Conservation (phyloP, 164 flowering plant species). For the Annona squamosa region DNA sequence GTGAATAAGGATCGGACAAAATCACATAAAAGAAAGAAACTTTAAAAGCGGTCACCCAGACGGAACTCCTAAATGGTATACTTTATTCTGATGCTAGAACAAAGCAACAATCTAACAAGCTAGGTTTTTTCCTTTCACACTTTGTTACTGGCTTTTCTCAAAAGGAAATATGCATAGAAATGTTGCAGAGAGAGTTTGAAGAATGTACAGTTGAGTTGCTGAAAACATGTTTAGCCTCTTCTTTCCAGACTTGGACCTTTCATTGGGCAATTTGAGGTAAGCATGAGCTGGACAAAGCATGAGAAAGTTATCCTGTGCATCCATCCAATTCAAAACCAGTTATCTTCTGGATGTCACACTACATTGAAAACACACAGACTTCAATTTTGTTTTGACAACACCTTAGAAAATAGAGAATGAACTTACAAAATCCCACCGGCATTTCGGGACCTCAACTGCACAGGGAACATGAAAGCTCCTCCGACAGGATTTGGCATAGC, state of each 20-base stretch:
- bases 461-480: constrained; percentile 18
- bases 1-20: too few species aligned
- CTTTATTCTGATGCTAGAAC: not conserved
- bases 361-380: not conserved
- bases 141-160: not conserved
- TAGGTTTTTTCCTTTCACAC: not conserved
- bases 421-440: constrained; percentile 17
- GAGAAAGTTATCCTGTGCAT: constrained; percentile 49
- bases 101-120: not conserved
- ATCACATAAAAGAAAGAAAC: too few species aligned
- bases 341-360: not conserved
- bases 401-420: not conserved
- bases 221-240: constrained; percentile 4
- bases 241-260: constrained; percentile 32
- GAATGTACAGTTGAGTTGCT: constrained; percentile 21
- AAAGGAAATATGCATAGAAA: not conserved
- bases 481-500: constrained; percentile 15
- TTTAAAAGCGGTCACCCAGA: too few species aligned
- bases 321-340: constrained; percentile 2
- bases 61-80: too few species aligned
- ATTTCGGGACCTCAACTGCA: constrained; percentile 6
- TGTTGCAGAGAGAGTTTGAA: not conserved
- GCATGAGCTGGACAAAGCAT: constrained; percentile 71
- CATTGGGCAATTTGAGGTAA: constrained; percentile 53
- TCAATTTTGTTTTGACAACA: not conserved